phyloP scores from a whole-genome alignment of 73 alveolate species.

The Symbiodinium pilosum region DNA sequence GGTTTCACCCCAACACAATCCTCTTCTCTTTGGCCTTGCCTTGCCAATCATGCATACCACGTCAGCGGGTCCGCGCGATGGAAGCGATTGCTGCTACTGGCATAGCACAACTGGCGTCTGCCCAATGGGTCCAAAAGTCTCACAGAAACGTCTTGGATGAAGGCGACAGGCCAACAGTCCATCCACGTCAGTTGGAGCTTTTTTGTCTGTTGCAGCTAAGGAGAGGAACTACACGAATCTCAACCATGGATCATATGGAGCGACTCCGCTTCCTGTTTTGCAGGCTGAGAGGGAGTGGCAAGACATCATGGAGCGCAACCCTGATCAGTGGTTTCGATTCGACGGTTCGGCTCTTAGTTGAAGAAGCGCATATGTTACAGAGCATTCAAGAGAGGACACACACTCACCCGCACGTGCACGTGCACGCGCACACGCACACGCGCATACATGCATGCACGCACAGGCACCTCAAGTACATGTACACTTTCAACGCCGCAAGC shows the following conservation, averaged over 20 bases:
- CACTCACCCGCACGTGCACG: not conserved
- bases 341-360: conserved; percentile 18
- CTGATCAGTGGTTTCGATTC: conserved; percentile 26
- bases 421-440: not conserved
- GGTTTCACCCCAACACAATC: not conserved
- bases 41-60: conserved; percentile 1
- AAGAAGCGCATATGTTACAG: not conserved
- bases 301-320: conserved; percentile 8
- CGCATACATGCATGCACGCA: not conserved
- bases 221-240: conserved; percentile 22
- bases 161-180: not conserved
- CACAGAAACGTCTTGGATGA: not conserved
- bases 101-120: not conserved
- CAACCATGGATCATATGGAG: conserved; percentile 28
- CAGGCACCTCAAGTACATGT: too few species aligned
- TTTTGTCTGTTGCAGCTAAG: not conserved
- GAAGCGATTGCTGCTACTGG: not conserved
- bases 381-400: not conserved
- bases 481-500: conserved; percentile 3
- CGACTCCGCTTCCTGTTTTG: not conserved
- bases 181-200: not conserved
- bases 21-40: not conserved
- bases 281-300: not conserved
- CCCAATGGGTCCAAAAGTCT: not conserved
- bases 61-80: conserved; percentile 17